phyloP scores from a whole-genome alignment of 192 early-diverging fungal genomes.

The Coemansia sp. region DNA sequence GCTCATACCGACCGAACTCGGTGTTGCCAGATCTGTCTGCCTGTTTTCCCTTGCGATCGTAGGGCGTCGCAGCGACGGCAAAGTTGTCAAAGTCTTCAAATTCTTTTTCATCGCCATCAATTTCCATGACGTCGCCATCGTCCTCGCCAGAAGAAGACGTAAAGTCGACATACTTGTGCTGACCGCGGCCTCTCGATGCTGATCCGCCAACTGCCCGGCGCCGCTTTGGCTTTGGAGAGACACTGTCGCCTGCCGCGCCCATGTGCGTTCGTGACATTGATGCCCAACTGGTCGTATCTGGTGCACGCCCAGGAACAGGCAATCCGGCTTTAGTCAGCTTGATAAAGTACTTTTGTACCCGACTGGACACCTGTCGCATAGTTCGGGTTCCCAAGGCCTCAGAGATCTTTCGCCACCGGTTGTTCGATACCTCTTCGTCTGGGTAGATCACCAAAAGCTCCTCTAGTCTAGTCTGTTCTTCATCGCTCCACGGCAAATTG shows the following conservation, averaged over 20 bases:
- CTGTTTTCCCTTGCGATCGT: conserved; percentile 54
- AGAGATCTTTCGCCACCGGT: conserved; percentile 74
- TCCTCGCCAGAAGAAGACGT: conserved; percentile 41
- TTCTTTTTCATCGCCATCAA: conserved; percentile 2
- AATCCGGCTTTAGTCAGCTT: conserved; percentile 73
- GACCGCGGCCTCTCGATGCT: conserved; percentile 6
- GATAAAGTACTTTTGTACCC: conserved; percentile 82
- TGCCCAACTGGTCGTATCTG: conserved; percentile 55
- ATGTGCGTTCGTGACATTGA: conserved; percentile 19
- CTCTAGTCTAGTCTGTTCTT: conserved; percentile 65
- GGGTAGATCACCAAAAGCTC: conserved; percentile 66
- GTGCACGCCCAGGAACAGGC: conserved; percentile 68
- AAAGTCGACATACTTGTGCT: conserved; percentile 42
- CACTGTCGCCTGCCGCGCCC: neutral
- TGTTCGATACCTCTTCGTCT: conserved; percentile 70
- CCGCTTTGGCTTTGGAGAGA: conserved; percentile 30
- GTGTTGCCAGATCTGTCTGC: conserved; percentile 26
- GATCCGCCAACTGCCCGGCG: conserved; percentile 18
- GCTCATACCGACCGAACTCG: neutral
- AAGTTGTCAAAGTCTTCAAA: conserved; percentile 21
- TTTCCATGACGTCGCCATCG: neutral
- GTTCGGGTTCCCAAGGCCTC: conserved; percentile 69
- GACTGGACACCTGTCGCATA: conserved; percentile 73
- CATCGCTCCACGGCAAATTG: conserved; percentile 74
- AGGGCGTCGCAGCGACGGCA: conserved; percentile 3